A percentile compares a stretch with the other conserved stretches of the same genome.
These are phyloP conservation scores for Microsporum audouinii DNA, from an alignment of 2,329 filamentous ascomycete genomes.

Conservation along the genomic window DNA sequence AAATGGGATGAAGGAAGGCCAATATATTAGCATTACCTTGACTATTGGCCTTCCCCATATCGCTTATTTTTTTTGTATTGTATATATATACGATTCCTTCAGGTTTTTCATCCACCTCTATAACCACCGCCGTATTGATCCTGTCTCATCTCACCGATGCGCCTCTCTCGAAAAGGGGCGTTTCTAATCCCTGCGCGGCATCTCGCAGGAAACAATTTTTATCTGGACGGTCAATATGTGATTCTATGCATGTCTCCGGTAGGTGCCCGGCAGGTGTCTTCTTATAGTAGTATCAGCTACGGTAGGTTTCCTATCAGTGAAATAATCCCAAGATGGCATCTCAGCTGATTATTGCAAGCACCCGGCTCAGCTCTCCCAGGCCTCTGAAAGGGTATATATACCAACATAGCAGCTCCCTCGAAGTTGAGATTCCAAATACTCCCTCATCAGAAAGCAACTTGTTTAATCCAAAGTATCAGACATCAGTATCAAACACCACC, in stretches of 20 bases:
- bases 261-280: neutral
- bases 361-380: neutral
- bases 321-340: neutral
- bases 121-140: neutral
- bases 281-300: neutral
- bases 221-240: too few relatives aligned
- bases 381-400: neutral
- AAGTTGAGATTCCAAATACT: neutral
- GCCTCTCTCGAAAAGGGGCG: neutral
- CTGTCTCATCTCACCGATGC: neutral
- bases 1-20: constrained; percentile 40
- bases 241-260: neutral
- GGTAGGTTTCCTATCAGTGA: neutral
- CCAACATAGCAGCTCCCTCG: neutral
- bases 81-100: neutral
- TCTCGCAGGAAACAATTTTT: neutral
- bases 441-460: neutral
- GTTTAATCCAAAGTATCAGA: neutral
- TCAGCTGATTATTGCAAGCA: neutral
- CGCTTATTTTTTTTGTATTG: neutral
- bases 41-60: too few relatives aligned
- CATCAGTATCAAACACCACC: neutral
- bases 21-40: constrained; percentile 30
- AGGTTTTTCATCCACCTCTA: neutral
- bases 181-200: neutral